These are phyloP conservation scores for Paraconiothyrium brasiliense DNA, from an alignment of 2,329 filamentous ascomycete species.

Conservation along the genomic window DNA sequence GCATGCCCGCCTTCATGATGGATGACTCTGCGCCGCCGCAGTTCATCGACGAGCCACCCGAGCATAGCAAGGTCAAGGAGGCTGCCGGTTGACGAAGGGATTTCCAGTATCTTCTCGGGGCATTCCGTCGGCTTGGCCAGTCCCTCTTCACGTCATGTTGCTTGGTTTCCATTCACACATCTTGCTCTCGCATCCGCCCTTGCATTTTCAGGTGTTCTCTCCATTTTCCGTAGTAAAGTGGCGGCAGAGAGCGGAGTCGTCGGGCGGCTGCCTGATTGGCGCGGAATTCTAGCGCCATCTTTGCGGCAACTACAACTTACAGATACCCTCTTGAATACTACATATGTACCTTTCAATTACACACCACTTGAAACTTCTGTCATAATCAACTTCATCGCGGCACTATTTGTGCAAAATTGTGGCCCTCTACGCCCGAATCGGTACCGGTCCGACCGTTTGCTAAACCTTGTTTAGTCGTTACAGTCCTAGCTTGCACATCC, in stretches of 20 bases:
- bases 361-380: too few relatives aligned
- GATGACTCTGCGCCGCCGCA: slow-evolving; percentile 84
- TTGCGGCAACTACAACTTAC: neutral
- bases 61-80: slow-evolving; percentile 80
- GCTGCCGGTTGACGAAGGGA: slow-evolving; percentile 63
- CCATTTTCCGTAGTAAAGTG: neutral
- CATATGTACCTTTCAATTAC: too few relatives aligned
- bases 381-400: too few relatives aligned
- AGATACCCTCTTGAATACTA: slow-evolving; percentile 3
- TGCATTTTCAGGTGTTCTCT: neutral
- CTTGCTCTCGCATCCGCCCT: neutral
- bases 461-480: too few relatives aligned
- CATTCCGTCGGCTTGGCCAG: neutral
- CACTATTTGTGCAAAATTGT: too few relatives aligned
- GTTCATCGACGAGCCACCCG: slow-evolving; percentile 92
- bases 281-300: neutral
- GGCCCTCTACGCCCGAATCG: too few relatives aligned
- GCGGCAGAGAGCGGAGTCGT: neutral
- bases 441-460: too few relatives aligned
- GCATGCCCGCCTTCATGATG: slow-evolving; percentile 84
- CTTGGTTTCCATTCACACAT: neutral
- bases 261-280: neutral
- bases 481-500: neutral
- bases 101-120: neutral
- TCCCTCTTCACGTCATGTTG: neutral